Percentiles rank a stretch among this genome's conserved stretches.
Evolutionary conservation across 495 filamentous ascomycete species (phyloP).

Genomic region (Hypoxylon intermedium): DNA sequence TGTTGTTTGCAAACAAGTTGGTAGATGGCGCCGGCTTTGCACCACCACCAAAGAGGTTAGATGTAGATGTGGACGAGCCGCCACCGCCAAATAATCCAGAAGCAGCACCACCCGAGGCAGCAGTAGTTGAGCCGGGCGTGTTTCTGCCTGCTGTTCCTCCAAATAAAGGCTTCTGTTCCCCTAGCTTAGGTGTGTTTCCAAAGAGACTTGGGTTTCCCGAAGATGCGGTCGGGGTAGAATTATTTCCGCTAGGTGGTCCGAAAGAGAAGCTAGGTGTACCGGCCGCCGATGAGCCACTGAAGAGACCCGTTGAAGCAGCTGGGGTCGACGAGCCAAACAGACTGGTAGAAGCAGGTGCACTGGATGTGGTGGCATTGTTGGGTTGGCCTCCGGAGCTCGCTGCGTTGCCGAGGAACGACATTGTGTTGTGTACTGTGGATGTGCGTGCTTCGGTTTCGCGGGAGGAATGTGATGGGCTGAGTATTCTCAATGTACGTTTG

Average conservation of each 20-base stretch:
- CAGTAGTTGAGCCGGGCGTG: constrained; percentile 40
- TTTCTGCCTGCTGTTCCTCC: constrained; percentile 35
- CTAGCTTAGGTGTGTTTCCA: constrained; percentile 50
- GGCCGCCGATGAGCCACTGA: constrained; percentile 24
- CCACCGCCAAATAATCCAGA: constrained; percentile 47
- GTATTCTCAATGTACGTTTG: background rate
- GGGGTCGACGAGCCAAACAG: constrained; percentile 48
- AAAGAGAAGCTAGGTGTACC: constrained; percentile 53
- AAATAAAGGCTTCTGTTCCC: constrained; percentile 45
- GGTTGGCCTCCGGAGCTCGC: constrained; percentile 46
- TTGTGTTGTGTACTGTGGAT: constrained; percentile 11
- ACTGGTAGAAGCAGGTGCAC: constrained; percentile 48
- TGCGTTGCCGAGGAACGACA: constrained; percentile 48
- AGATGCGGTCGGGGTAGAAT: constrained; percentile 28
- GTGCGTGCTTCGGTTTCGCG: background rate
- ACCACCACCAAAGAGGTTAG: constrained; percentile 34
- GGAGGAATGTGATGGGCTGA: constrained; percentile 24
- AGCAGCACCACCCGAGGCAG: constrained; percentile 41
- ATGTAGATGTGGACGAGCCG: constrained; percentile 25
- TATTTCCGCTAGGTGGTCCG: constrained; percentile 37
- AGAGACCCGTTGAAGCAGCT: constrained; percentile 25
- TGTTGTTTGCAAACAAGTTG: constrained; percentile 31
- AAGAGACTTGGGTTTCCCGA: constrained; percentile 54
- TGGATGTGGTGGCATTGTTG: constrained; percentile 47
- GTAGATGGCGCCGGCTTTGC: constrained; percentile 40